phyloP scores from a whole-genome alignment of 352 stramenopile species.

The Globisporangium viniferum region DNA sequence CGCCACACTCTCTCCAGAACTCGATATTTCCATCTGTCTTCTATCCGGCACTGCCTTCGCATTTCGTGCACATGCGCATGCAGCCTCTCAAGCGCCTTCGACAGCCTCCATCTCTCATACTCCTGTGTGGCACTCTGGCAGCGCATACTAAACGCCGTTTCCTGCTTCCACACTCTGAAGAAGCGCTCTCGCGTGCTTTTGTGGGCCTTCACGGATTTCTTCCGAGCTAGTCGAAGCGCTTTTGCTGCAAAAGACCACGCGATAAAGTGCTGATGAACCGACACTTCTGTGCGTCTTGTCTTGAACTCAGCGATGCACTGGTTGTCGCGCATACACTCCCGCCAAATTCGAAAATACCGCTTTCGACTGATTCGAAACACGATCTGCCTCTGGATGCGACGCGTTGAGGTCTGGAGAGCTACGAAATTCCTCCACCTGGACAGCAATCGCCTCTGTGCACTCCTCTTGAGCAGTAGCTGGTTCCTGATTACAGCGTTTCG shows the following conservation, averaged over 20 bases:
- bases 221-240: slow-evolving; percentile 19
- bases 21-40: background rate
- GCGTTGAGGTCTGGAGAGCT: background rate
- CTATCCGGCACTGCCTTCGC: background rate
- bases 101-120: background rate
- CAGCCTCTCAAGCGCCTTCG: slow-evolving; percentile 1
- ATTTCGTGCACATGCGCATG: background rate
- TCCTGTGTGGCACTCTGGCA: background rate
- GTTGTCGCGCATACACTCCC: background rate
- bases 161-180: slow-evolving; percentile 7
- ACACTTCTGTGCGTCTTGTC: background rate
- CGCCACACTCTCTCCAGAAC: slow-evolving; percentile 5
- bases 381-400: background rate
- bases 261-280: slow-evolving; percentile 16
- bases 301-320: slow-evolving; percentile 4
- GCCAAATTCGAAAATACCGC: slow-evolving; percentile 17
- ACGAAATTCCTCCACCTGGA: background rate
- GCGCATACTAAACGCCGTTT: background rate
- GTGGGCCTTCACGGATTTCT: background rate
- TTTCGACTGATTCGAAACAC: slow-evolving; percentile 7
- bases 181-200: background rate
- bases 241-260: slow-evolving; percentile 20
- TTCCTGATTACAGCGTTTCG: background rate
- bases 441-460: background rate
- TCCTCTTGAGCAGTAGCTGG: background rate